A percentile compares a stretch with the other conserved stretches of the same genome.
phyloP scores from a whole-genome alignment of 805 yeast genomes.

The Metschnikowia cerradonensis region DNA sequence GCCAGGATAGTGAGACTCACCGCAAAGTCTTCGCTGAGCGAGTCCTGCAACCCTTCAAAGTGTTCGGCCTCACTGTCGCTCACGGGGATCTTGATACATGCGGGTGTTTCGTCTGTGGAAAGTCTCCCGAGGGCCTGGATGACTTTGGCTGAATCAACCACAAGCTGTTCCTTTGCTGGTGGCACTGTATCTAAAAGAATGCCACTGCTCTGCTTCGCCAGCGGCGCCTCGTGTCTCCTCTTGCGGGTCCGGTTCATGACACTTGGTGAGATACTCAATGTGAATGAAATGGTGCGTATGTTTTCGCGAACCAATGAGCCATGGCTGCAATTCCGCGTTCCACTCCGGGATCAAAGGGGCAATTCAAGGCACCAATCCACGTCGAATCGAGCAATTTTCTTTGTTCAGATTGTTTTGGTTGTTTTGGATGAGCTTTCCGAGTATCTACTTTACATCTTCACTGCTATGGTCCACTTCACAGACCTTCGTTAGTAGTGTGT shows the following conservation, averaged over 20 bases:
- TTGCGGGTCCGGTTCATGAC: constrained; percentile 1
- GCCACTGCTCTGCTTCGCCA: background rate
- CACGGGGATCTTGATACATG: constrained; percentile 19
- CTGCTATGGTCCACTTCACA: no score
- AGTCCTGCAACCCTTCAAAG: constrained; percentile 19
- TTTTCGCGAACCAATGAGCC: background rate
- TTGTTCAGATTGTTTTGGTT: no score
- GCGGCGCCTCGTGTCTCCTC: constrained; percentile 7
- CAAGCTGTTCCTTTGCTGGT: constrained; percentile 2
- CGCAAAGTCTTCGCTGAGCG: constrained; percentile 14
- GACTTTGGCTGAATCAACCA: constrained; percentile 26
- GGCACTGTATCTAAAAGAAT: background rate
- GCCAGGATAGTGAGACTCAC: constrained; percentile 1
- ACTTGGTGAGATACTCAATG: no score
- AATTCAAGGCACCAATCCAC: background rate
- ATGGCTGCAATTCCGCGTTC: constrained; percentile 1
- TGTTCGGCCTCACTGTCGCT: constrained; percentile 26
- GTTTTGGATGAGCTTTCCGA: no score
- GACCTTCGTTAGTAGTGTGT: no score
- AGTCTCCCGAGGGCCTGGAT: constrained; percentile 21
- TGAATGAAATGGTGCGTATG: background rate
- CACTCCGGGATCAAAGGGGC: no score
- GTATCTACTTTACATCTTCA: no score
- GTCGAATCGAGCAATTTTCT: no score
- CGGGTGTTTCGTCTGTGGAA: constrained; percentile 4